Base-by-base conservation (phyloP, 768 basidiomycete genomes). In the Pulveroboletus sp. region DNA sequence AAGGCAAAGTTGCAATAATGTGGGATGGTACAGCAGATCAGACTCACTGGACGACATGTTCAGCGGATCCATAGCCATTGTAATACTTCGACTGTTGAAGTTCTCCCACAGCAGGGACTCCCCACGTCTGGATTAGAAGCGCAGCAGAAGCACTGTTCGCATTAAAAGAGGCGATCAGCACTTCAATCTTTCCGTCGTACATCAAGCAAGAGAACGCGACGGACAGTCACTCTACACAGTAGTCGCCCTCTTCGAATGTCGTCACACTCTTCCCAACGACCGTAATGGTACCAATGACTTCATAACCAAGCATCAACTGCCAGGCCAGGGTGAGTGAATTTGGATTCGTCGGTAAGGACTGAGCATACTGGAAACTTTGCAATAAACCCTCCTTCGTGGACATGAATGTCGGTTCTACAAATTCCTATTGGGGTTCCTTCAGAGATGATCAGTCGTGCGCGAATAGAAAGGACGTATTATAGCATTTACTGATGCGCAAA, bases 81-180 rank as follows among this genome's bases (percentile, higher is more conserved):
- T 85, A 27, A 91, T 83, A 47, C 89, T 90, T 35, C 82, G 78
- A 6, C 85, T 77, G 49, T 81, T 73, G 68, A 89, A 91, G 70
- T 90, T 77, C 68, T 93, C 89, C 70, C 91, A 93, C 45, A 89
- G 73, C 8, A 92, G 73, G 13, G 80, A 76, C 60, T 86, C 71
- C 16, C 89, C 89, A 34, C 87, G 79, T n/a, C n/a, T n/a, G n/a
- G n/a, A n/a, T n/a, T n/a, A n/a, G n/a, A n/a, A 41, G 89, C 81
- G 67, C 91, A 93, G 71, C 81, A 90, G 71, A 90, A 89, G 68
- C 91, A 93, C 52, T 72, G 76, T 16, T 83, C 85, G 71, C 90
- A 93, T 86, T 89, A 19, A 26, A 41, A 13, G 24, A 34, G 11
- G 5, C 6, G 30, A 35, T 17, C 23, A 14, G 14, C 4, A 11